Conservation (phyloP, 208 protist species). For the Kentomonas sorsogonicus region DNA sequence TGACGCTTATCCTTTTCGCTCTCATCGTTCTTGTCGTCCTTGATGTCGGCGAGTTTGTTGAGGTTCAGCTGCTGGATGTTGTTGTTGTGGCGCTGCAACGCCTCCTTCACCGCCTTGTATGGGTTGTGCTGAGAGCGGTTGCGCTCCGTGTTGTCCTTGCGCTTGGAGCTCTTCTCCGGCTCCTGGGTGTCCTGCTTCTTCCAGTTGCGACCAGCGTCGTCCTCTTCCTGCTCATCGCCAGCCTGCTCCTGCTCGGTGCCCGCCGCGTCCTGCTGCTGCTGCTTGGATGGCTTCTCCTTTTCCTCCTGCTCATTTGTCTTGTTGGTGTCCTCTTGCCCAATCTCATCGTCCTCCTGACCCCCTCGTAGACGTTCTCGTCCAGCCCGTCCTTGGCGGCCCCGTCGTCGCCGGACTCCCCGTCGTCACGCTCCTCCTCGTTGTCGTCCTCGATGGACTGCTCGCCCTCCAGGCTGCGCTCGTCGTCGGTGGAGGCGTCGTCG, state of each 20-base stretch:
- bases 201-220: conserved; percentile 78
- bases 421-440: conserved; percentile 27
- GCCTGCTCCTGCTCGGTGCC: conserved; percentile 70
- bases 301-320: conserved; percentile 44
- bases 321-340: conserved; percentile 73
- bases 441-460: conserved; percentile 17
- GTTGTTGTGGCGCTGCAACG: conserved; percentile 73
- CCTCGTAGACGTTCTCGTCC: conserved; percentile 78
- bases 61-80: conserved; percentile 80
- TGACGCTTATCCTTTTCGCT: conserved; percentile 37
- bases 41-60: conserved; percentile 65
- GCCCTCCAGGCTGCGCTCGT: conserved; percentile 20
- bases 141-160: conserved; percentile 69
- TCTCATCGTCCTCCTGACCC: conserved; percentile 81
- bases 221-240: conserved; percentile 71
- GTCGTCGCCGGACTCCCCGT: conserved; percentile 31
- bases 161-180: conserved; percentile 60
- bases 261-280: conserved; percentile 39
- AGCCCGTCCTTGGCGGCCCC: conserved; percentile 37
- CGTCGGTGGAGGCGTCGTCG: conserved; percentile 17
- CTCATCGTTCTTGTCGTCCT: conserved; percentile 45
- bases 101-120: conserved; percentile 85
- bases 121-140: conserved; percentile 74
- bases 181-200: conserved; percentile 72
- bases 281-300: conserved; percentile 39